These are phyloP conservation scores for Rosa multiflora DNA, from an alignment of 306 rosid genomes.

Conservation along the genomic window DNA sequence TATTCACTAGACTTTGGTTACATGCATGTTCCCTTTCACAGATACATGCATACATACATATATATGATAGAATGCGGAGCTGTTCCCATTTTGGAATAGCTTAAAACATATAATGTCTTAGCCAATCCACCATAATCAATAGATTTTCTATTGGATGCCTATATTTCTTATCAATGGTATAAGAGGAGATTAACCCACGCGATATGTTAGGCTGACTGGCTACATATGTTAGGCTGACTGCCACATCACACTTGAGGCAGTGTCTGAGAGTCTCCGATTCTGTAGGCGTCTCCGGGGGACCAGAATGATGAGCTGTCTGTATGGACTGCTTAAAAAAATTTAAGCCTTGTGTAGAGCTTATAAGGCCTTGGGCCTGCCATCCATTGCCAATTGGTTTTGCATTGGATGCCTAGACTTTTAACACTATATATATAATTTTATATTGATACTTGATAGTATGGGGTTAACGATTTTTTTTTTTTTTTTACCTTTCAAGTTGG, in stretches of 20 bases:
- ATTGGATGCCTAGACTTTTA: too few relatives aligned
- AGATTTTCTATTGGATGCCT: background rate
- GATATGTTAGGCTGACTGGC: background rate
- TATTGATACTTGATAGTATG: background rate
- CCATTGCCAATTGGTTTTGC: background rate
- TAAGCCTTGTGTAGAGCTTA: background rate
- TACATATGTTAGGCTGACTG: too few relatives aligned
- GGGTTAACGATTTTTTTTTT: background rate
- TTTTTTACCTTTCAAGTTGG: background rate
- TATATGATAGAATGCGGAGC: background rate
- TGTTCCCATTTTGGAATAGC: background rate
- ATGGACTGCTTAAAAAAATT: background rate
- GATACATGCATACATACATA: background rate
- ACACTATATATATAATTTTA: too few relatives aligned
- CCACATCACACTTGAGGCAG: background rate
- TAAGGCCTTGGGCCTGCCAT: background rate
- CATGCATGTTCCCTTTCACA: background rate
- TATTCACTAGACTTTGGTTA: slow-evolving; percentile 12
- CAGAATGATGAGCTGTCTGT: background rate
- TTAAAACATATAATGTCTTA: background rate
- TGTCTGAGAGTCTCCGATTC: background rate
- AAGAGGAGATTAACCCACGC: background rate
- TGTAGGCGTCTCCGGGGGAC: too few relatives aligned
- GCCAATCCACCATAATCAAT: background rate
- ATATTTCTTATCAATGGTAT: background rate